Conservation (phyloP, 2,329 filamentous ascomycete species). For the Cladosporium sp. region DNA sequence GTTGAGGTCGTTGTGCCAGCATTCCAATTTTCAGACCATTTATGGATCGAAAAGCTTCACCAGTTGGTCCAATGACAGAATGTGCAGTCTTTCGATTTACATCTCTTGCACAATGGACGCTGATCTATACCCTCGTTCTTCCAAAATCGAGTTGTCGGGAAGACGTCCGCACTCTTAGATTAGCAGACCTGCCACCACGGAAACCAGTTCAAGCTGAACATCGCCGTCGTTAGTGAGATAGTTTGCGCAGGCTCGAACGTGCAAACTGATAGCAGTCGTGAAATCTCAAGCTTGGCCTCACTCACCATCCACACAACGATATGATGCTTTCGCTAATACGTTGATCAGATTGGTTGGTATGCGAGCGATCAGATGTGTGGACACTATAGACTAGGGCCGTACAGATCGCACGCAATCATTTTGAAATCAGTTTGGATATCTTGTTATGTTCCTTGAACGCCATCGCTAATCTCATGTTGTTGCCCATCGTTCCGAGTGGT, state of each 20-base stretch:
- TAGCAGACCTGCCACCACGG: neutral
- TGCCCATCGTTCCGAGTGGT: neutral
- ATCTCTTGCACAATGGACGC: neutral
- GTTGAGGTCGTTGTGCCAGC: neutral
- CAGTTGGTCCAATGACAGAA: neutral
- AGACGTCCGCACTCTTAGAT: neutral
- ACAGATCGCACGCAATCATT: neutral
- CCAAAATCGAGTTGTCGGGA: neutral
- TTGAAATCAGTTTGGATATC: neutral
- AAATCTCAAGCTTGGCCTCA: too few species aligned
- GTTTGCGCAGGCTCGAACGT: neutral
- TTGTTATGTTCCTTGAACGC: neutral
- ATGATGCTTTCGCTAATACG: too few species aligned
- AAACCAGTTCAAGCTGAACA: neutral
- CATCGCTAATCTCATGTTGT: conserved; percentile 4
- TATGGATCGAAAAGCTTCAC: neutral
- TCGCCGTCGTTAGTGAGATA: too few species aligned
- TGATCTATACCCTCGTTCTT: neutral
- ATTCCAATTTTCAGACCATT: neutral
- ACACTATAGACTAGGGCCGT: neutral
- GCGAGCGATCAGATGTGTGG: neutral
- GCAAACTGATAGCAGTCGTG: neutral
- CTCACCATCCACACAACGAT: too few species aligned
- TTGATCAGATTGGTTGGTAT: too few species aligned
- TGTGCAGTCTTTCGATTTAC: neutral